Evolutionary conservation across 805 yeast species (phyloP).

Genomic region (Blastobotrys peoriensis): DNA sequence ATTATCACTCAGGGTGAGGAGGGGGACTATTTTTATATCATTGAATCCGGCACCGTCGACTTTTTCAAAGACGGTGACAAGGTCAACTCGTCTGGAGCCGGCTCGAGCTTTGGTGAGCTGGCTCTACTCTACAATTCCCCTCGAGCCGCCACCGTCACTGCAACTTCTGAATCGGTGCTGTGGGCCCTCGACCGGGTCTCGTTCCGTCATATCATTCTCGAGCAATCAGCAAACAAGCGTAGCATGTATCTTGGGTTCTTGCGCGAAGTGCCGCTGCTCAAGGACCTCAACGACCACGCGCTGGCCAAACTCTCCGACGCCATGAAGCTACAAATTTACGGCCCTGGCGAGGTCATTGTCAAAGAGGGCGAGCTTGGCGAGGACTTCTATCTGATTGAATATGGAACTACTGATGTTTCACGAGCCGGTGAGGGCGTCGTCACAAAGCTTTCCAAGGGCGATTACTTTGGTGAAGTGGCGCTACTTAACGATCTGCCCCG

Average conservation of each 20-base stretch:
- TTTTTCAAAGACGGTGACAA: conserved; percentile 64
- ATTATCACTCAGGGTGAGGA: conserved; percentile 89
- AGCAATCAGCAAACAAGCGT: conserved; percentile 86
- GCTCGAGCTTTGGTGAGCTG: conserved; percentile 91
- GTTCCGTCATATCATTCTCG: conserved; percentile 84
- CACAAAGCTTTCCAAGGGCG: conserved; percentile 64
- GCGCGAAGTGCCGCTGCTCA: conserved; percentile 76
- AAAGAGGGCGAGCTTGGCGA: conserved; percentile 83
- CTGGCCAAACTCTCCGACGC: conserved; percentile 94
- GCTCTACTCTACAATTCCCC: conserved; percentile 98
- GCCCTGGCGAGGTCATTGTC: conserved; percentile 68
- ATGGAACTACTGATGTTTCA: conserved; percentile 74
- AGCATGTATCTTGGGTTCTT: conserved; percentile 83
- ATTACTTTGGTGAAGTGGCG: conserved; percentile 96
- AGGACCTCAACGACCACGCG: conserved; percentile 67
- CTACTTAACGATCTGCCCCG: conserved; percentile 86
- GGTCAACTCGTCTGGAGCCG: conserved; percentile 73
- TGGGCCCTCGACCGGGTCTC: conserved; percentile 95
- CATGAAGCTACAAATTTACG: conserved; percentile 66
- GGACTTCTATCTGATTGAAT: conserved; percentile 65
- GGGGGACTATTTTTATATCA: conserved; percentile 86
- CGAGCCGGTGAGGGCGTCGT: conserved; percentile 58
- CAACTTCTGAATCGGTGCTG: conserved; percentile 61
- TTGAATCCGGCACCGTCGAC: conserved; percentile 80
- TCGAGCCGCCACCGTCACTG: conserved; percentile 89